Conservation (phyloP, 2,329 filamentous ascomycete species). For the Alternaria incomplexa region DNA sequence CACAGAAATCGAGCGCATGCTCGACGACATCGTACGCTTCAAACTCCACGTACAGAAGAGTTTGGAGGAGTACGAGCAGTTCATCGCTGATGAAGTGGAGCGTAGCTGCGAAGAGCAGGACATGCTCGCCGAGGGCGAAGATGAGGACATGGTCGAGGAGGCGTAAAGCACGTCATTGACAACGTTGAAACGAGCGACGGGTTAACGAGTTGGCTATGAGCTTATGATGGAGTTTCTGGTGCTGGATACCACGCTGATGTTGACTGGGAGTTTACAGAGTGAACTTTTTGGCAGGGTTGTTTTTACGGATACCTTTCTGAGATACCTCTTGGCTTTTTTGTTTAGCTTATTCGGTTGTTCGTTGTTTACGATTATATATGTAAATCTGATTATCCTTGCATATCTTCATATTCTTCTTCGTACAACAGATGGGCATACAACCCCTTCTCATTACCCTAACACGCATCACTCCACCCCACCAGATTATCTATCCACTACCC, state of each 20-base stretch:
- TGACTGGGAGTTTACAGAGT: neutral
- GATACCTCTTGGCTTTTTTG: conserved; percentile 9
- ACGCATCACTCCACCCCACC: neutral
- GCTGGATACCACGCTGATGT: neutral
- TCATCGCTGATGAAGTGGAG: conserved; percentile 93
- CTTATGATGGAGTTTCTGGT: conserved; percentile 5
- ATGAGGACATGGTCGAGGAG: conserved; percentile 17
- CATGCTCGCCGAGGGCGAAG: conserved; percentile 36
- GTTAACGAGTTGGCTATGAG: neutral
- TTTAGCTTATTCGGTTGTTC: neutral
- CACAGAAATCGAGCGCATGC: conserved; percentile 91
- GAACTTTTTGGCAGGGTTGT: neutral
- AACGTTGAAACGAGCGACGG: neutral
- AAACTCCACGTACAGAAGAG: conserved; percentile 95
- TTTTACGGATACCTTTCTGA: conserved; percentile 5
- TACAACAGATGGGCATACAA: neutral
- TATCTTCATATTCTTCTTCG: neutral
- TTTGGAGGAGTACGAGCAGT: conserved; percentile 91
- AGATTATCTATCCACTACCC: neutral
- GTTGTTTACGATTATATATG: conserved; percentile 3
- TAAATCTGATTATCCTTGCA: conserved; percentile 2
- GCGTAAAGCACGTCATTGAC: neutral
- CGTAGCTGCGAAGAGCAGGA: conserved; percentile 60
- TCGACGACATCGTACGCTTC: conserved; percentile 98
- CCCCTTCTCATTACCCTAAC: neutral